Evolutionary conservation across 805 yeast genomes (phyloP), one percentile per base, ranked within the genome.

Genomic region (Torulaspora quercuum): DNA sequence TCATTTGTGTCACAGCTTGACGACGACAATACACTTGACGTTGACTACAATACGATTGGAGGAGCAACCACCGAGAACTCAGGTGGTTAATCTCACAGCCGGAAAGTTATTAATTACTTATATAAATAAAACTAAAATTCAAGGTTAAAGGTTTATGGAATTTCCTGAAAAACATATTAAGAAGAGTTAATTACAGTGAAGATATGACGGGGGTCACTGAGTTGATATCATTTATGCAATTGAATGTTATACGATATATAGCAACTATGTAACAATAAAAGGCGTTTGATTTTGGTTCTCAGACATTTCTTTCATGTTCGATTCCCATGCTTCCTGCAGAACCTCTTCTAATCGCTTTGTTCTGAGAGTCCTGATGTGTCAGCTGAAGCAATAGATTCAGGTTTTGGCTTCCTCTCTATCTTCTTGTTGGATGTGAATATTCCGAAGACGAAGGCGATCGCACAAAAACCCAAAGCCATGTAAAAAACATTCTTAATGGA

Each of bases 401-500:
- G 20, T 4, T 25, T 16, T 7, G 35, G 11, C 14, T 15, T 29
- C 15, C 24, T 9, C 5, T 40, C 41, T 3, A 44, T 25, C 25
- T 38, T 46, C 29, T 45, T 48, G 33, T 44, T 49, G n/a, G 53
- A 49, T 7, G 50, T 28, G 15, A 51, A 38, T 6, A 44, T 7
- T 6, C 46, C 41, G 26, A 44, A 41, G 12, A 53, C 14, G 33
- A 52, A 44, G 2, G 50, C 42, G 4, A 42, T 17, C 5, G 46
- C 46, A 17, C 35, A 41, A 10, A 41, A 43, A 6, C 53, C 57
- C 7, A 52, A 25, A 3, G 45, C 41, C 45, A 49, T 44, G 42
- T 44, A 53, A 33, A 48, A 53, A 11, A 52, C 57, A 29, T 50
- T 37, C 18, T 36, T 41, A 16, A 46, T 36, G 10, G 52, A 43